These are phyloP conservation scores for Tuber borchii DNA, from an alignment of 495 filamentous ascomycete genomes.

Conservation along the genomic window DNA sequence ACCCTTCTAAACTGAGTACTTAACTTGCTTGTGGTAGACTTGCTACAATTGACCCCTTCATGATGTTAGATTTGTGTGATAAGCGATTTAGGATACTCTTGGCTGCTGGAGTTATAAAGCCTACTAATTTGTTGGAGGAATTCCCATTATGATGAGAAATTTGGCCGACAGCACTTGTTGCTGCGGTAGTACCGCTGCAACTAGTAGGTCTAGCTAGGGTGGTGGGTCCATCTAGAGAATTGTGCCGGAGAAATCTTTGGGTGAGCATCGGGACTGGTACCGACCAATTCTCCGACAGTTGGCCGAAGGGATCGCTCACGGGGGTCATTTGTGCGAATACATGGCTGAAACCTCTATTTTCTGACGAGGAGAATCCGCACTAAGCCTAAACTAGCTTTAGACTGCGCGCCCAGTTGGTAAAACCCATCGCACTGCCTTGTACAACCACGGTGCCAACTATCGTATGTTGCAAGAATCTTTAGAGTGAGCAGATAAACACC, in stretches of 20 bases:
- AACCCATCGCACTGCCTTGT: too few species aligned
- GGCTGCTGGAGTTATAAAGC: neutral
- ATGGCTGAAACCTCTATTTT: too few species aligned
- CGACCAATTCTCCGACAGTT: too few species aligned
- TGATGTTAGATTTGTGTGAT: neutral
- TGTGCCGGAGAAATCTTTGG: neutral
- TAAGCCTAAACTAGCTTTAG: too few species aligned
- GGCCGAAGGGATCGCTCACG: too few species aligned
- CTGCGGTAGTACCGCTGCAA: neutral
- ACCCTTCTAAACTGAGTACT: constrained; percentile 1
- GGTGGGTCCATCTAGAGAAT: neutral
- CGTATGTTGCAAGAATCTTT: too few species aligned
- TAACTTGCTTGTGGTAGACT: constrained; percentile 5
- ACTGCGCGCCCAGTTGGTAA: too few species aligned
- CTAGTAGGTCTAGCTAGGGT: neutral
- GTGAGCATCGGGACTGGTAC: neutral
- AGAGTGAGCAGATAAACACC: too few species aligned
- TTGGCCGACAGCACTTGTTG: neutral
- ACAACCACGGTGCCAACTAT: too few species aligned
- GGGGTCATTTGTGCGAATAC: too few species aligned
- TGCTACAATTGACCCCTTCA: constrained; percentile 2
- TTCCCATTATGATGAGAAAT: neutral
- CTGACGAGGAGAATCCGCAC: too few species aligned
- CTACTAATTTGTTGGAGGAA: neutral
- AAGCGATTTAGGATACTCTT: neutral